phyloP scores from a whole-genome alignment of 2,329 filamentous ascomycete species.

The Paecilomyces formosus region DNA sequence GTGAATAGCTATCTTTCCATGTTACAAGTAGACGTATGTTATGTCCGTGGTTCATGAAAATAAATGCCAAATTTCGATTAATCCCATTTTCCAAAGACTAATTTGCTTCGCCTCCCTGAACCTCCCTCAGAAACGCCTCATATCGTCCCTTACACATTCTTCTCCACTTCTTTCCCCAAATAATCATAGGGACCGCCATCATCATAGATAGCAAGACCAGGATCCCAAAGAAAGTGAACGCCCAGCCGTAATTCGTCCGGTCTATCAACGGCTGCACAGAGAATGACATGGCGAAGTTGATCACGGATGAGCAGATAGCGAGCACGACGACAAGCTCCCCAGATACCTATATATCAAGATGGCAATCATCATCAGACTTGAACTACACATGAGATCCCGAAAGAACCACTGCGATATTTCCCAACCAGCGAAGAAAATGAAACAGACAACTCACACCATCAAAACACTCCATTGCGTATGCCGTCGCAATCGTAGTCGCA shows the following conservation, averaged over 20 bases:
- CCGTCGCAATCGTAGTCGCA: slow-evolving; percentile 15
- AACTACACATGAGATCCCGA: too few relatives aligned
- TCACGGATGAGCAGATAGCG: slow-evolving; percentile 25
- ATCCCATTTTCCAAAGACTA: not conserved
- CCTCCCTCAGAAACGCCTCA: not conserved
- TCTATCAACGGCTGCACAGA: slow-evolving; percentile 35
- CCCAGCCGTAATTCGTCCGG: slow-evolving; percentile 22
- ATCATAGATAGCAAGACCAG: slow-evolving; percentile 16
- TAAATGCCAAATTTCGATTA: not conserved
- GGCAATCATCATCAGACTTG: too few relatives aligned
- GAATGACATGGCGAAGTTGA: slow-evolving; percentile 31
- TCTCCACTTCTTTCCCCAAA: slow-evolving; percentile 29
- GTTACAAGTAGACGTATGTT: too few relatives aligned
- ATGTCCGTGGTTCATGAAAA: not conserved
- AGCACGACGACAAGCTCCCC: slow-evolving; percentile 31
- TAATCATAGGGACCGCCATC: slow-evolving; percentile 18
- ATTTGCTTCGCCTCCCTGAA: not conserved
- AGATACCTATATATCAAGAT: slow-evolving; percentile 16
- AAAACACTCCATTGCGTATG: slow-evolving; percentile 37
- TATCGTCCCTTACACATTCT: slow-evolving; percentile 2
- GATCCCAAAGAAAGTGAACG: slow-evolving; percentile 29
- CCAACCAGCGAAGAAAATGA: too few relatives aligned
- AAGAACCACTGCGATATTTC: too few relatives aligned
- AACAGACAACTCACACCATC: slow-evolving; percentile 16
- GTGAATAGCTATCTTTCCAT: too few relatives aligned